Evolutionary conservation across 2,329 filamentous ascomycete genomes (phyloP).

Genomic region (Clathrospora elynae): DNA sequence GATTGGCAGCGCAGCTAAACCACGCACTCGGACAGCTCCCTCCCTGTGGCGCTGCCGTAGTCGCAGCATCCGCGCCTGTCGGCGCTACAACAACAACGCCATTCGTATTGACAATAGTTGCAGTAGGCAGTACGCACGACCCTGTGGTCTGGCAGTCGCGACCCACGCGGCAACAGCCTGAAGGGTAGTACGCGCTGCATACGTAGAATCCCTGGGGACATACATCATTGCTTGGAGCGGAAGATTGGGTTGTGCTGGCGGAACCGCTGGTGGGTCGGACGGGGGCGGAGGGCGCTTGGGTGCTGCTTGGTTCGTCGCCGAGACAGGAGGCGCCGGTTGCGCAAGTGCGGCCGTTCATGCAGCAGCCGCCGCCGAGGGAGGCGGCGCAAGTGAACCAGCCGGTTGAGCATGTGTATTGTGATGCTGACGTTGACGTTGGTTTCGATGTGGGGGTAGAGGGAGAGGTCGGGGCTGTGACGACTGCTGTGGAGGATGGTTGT

Average conservation of each 20-base stretch:
- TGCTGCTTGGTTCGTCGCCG: slow-evolving; percentile 39
- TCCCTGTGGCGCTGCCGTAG: slow-evolving; percentile 46
- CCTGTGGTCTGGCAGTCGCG: slow-evolving; percentile 77
- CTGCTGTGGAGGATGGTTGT: slow-evolving; percentile 44
- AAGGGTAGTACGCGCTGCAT: slow-evolving; percentile 78
- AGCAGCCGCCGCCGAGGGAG: slow-evolving; percentile 57
- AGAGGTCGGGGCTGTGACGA: slow-evolving; percentile 47
- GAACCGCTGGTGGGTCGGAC: slow-evolving; percentile 52
- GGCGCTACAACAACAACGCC: slow-evolving; percentile 74
- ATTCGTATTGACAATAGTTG: slow-evolving; percentile 66
- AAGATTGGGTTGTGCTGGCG: slow-evolving; percentile 57
- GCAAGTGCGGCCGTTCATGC: slow-evolving; percentile 53
- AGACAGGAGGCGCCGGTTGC: slow-evolving; percentile 49
- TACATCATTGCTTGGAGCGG: slow-evolving; percentile 66
- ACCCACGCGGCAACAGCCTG: slow-evolving; percentile 87
- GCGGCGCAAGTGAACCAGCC: slow-evolving; percentile 54
- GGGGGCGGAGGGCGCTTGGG: slow-evolving; percentile 48
- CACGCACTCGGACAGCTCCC: slow-evolving; percentile 75
- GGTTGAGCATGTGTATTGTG: slow-evolving; percentile 51
- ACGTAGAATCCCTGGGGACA: slow-evolving; percentile 94
- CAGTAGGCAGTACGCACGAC: slow-evolving; percentile 68
- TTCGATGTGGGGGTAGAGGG: slow-evolving; percentile 21
- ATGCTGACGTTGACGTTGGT: slow-evolving; percentile 22
- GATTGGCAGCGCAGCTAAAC: slow-evolving; percentile 70
- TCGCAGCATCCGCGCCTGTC: slow-evolving; percentile 52